Evolutionary conservation across 495 filamentous ascomycete genomes (phyloP).

Genomic region (Penicillium paxilli): DNA sequence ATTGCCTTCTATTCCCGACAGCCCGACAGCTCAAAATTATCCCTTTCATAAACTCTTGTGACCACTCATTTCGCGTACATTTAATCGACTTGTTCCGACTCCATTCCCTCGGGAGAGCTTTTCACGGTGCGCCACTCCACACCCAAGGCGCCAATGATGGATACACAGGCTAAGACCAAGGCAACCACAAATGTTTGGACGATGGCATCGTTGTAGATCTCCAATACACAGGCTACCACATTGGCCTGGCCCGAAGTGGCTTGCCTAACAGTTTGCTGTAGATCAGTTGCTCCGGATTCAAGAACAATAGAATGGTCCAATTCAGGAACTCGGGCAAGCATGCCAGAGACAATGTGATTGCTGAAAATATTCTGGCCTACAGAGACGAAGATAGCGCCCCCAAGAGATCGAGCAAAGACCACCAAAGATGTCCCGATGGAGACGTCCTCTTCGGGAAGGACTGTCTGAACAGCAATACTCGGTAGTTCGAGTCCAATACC

Average conservation of each 20-base stretch:
- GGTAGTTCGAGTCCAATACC: constrained; percentile 37
- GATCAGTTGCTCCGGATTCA: too few species aligned
- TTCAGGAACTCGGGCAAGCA: too few species aligned
- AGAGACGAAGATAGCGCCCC: constrained; percentile 39
- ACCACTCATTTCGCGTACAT: too few species aligned
- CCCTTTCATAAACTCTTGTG: too few species aligned
- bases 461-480: constrained; percentile 37
- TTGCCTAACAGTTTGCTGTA: too few species aligned
- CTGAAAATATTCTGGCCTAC: constrained; percentile 19
- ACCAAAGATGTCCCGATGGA: constrained; percentile 39
- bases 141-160: constrained; percentile 33
- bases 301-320: too few species aligned
- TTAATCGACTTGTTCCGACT: too few species aligned
- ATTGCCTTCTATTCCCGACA: too few species aligned
- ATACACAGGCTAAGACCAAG: constrained; percentile 48
- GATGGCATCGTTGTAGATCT: constrained; percentile 56
- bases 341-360: too few species aligned
- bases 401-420: constrained; percentile 40
- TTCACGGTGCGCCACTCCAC: constrained; percentile 63
- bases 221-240: too few species aligned
- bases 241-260: too few species aligned
- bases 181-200: constrained; percentile 49
- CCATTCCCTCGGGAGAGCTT: neutral
- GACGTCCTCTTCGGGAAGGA: constrained; percentile 32
- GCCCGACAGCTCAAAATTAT: too few species aligned